Conservation (phyloP, 345 rosid genomes). For the Boechera retrofracta region DNA sequence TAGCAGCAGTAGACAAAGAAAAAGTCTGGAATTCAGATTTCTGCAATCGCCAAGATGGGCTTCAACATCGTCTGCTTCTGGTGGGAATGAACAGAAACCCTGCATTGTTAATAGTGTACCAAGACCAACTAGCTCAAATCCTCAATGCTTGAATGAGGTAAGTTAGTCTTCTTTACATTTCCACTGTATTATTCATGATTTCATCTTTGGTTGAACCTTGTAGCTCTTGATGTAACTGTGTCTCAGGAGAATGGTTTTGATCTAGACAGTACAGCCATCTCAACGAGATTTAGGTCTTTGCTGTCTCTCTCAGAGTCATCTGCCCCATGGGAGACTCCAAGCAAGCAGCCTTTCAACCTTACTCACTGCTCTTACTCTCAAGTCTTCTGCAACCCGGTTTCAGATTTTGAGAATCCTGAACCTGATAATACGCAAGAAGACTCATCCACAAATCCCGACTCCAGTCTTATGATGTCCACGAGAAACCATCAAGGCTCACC, state of each 20-base stretch:
- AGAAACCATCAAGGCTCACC: slow-evolving; percentile 56
- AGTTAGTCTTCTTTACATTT: not conserved
- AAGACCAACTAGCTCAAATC: slow-evolving; percentile 57
- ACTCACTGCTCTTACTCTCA: slow-evolving; percentile 62
- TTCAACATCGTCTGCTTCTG: slow-evolving; percentile 55
- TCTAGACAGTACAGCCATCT: slow-evolving; percentile 48
- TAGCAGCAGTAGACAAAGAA: slow-evolving; percentile 52
- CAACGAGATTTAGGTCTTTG: slow-evolving; percentile 66
- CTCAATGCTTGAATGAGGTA: slow-evolving; percentile 63
- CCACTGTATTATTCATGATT: not conserved
- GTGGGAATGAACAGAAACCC: slow-evolving; percentile 48
- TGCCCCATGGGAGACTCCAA: slow-evolving; percentile 57
- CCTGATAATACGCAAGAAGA: slow-evolving; percentile 46
- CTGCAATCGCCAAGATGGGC: slow-evolving; percentile 63
- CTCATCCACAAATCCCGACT: slow-evolving; percentile 27
- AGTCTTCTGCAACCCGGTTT: slow-evolving; percentile 80
- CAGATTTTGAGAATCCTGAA: slow-evolving; percentile 60
- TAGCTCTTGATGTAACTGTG: slow-evolving; percentile 5
- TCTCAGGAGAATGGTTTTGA: slow-evolving; percentile 56
- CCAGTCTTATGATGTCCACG: slow-evolving; percentile 53
- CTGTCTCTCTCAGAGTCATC: slow-evolving; percentile 59
- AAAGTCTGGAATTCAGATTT: slow-evolving; percentile 72
- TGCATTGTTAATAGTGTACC: slow-evolving; percentile 24
- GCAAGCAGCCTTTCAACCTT: slow-evolving; percentile 51
- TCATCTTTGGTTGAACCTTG: slow-evolving; percentile 28